Evolutionary conservation across 345 rosid genomes (phyloP), one percentile per base, ranked within the genome.

Genomic region (Streptanthus diversifolius): DNA sequence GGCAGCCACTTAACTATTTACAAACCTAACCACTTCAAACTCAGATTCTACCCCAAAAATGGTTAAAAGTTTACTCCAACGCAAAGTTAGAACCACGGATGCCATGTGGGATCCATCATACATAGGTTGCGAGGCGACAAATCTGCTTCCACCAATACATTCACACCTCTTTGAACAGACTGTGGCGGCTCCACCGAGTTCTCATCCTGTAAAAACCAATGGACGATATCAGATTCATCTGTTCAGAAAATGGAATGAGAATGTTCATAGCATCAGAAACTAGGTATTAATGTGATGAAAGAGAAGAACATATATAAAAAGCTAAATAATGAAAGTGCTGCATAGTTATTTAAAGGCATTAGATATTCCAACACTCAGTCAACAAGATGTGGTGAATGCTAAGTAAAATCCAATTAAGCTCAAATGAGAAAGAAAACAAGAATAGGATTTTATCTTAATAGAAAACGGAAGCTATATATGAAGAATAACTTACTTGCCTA

Each of bases 21-120:
- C 79, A 68, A 61, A 75, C 70, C 70, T 68, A 68, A 35, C 33
- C 41, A 61, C 22, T 61, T 58, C 68, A 59, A 36, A 66, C 66
- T 73, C 58, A 48, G 29, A 29, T 73, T 55, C 32, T 55, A 57
- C 14, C 58, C 60, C 32, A 67, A 74, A 24, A 49, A 48, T 37
- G 44, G 44, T 33, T 56, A 18, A 37, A 17, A 61, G 15, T 5
- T 21, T 44, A 10, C 15, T 64, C 43, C 29, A 72, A 52, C 22
- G 47, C n/a, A 22, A 70, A 52, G 63, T 84, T 71, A 95, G 85
- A 95, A 95, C 99, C 98, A 95, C 5, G 99, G 99, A 83, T 91
- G 98, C 99, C 99, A 95, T 11, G 98, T 95, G 36, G 99, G 99
- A 80, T 95, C 99, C 97, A 95, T 95, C 98, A 88, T 90, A 67